Evolutionary conservation across 352 stramenopile genomes (phyloP).

Genomic region (Peronospora destructor): DNA sequence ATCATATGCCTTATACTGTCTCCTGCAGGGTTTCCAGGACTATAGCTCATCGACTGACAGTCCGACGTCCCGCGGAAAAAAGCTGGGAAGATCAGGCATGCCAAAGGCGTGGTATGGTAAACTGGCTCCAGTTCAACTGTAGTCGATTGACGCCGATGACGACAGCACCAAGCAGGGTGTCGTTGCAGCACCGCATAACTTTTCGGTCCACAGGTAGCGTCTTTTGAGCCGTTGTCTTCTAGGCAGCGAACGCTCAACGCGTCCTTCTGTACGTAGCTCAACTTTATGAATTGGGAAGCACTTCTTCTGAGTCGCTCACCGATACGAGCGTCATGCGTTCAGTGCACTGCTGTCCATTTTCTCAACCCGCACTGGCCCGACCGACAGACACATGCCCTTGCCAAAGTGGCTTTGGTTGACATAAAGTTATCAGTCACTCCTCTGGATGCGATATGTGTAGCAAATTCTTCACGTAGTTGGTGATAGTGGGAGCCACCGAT

Average conservation of each 20-base stretch:
- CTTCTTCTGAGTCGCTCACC: not conserved
- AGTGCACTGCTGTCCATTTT: slow-evolving; percentile 27
- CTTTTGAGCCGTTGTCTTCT: not conserved
- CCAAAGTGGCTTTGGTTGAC: slow-evolving; percentile 16
- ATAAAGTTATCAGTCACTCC: slow-evolving; percentile 15
- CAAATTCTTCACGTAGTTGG: not conserved
- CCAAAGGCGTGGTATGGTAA: slow-evolving; percentile 4
- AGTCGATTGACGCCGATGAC: slow-evolving; percentile 8
- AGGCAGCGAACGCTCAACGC: not conserved
- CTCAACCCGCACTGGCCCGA: slow-evolving; percentile 14
- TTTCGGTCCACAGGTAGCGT: not conserved
- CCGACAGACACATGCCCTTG: slow-evolving; percentile 11
- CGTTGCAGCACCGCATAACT: not conserved
- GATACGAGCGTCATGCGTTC: slow-evolving; percentile 20
- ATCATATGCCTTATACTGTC: slow-evolving; percentile 7
- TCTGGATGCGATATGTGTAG: not conserved
- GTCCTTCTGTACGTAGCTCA: slow-evolving; percentile 5
- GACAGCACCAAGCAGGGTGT: not conserved
- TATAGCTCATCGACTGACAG: slow-evolving; percentile 4
- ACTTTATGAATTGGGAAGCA: not conserved
- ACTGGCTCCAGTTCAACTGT: slow-evolving; percentile 19
- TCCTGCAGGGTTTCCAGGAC: not conserved
- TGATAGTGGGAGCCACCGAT: slow-evolving; percentile 1
- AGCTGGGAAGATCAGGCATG: not conserved
- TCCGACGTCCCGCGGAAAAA: too few relatives aligned